Evolutionary conservation across 1,284 basidiomycete genomes (phyloP).

Genomic region (Marasmius sp.): DNA sequence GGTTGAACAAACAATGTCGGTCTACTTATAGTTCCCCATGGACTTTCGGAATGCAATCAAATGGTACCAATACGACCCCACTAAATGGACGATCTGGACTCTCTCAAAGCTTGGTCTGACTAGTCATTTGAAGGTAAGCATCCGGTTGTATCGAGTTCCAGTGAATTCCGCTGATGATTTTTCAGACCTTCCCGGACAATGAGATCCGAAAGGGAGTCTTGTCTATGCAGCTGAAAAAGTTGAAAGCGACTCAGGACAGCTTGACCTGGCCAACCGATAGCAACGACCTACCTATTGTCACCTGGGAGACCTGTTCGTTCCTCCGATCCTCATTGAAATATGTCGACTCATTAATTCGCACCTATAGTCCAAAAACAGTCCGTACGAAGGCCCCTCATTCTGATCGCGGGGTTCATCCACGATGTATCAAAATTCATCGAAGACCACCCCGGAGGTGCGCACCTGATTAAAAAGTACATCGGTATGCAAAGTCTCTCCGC

Average conservation of each 20-base stretch:
- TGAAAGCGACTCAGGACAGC: conserved; percentile 69
- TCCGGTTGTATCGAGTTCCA: not conserved
- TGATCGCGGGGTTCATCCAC: conserved; percentile 90
- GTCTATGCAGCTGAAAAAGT: conserved; percentile 88
- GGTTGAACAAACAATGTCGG: not conserved
- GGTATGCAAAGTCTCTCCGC: conserved; percentile 76
- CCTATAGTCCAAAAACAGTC: conserved; percentile 71
- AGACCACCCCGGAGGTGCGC: conserved; percentile 83
- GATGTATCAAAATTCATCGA: conserved; percentile 86
- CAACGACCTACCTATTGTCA: conserved; percentile 78
- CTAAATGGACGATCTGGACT: conserved; percentile 89
- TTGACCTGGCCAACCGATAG: conserved; percentile 80
- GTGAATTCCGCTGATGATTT: not conserved
- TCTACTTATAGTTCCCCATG: conserved; percentile 73
- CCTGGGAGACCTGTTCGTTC: conserved; percentile 81
- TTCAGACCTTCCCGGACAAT: conserved; percentile 83
- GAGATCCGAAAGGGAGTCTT: conserved; percentile 91
- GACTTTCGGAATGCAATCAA: conserved; percentile 93
- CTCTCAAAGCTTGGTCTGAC: conserved; percentile 73
- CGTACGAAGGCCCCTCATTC: conserved; percentile 74
- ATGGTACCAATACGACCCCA: conserved; percentile 90
- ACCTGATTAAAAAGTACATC: conserved; percentile 63
- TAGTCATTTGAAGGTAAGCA: conserved; percentile 73
- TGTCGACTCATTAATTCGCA: conserved; percentile 3
- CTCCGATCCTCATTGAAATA: not conserved